phyloP scores from a whole-genome alignment of 1,139 yeast genomes.

The Zhuliangozyma blackwelliae region DNA sequence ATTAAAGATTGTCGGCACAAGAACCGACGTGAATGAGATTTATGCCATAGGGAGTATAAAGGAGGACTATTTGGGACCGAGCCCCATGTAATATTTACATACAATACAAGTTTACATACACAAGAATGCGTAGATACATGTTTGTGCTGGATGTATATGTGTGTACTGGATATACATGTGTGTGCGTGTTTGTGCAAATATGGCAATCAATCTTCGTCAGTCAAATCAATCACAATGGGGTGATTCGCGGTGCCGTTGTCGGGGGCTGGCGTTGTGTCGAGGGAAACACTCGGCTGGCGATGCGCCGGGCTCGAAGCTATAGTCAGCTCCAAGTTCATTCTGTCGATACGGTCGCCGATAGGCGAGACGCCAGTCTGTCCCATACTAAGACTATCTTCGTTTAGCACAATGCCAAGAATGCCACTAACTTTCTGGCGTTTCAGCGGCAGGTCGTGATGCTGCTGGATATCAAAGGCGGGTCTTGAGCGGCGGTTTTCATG shows the following conservation, averaged over 20 bases:
- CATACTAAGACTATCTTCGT: conserved; percentile 7
- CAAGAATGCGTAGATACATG: too few relatives aligned
- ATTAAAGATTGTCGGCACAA: conserved; percentile 92
- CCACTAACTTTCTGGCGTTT: conserved; percentile 19
- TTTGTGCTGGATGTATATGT: too few relatives aligned
- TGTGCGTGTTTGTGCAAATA: too few relatives aligned
- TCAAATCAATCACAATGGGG: conserved; percentile 5
- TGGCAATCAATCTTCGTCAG: conserved; percentile 3
- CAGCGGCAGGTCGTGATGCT: conserved; percentile 4
- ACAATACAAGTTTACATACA: too few relatives aligned
- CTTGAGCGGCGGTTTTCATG: not conserved
- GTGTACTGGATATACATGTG: too few relatives aligned
- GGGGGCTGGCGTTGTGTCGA: not conserved
- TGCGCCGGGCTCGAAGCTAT: too few relatives aligned
- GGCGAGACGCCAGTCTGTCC: conserved; percentile 2
- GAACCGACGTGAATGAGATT: conserved; percentile 96
- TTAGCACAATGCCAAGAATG: conserved; percentile 17
- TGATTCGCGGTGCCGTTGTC: conserved; percentile 1
- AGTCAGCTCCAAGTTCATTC: conserved; percentile 1
- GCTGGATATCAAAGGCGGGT: conserved; percentile 3
- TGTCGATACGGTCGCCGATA: conserved; percentile 2
- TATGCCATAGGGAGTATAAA: conserved; percentile 97
- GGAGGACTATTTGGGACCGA: conserved; percentile 93
- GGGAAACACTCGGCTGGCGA: too few relatives aligned
- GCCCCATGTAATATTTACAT: conserved; percentile 31